phyloP scores from a whole-genome alignment of 257 asterid genomes.

The Solanum piurae region DNA sequence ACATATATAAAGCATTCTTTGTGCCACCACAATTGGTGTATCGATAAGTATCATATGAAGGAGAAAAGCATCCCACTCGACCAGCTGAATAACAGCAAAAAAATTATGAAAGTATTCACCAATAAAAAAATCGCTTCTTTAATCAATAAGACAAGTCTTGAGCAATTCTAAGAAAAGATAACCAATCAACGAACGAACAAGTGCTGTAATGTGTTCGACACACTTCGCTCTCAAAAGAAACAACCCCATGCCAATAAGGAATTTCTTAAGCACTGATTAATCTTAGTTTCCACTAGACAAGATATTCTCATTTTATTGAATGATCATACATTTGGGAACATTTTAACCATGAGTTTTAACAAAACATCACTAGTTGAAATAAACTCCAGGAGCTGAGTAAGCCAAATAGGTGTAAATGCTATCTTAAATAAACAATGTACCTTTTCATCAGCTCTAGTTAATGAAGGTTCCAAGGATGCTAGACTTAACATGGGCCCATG shows the following conservation, averaged over 20 bases:
- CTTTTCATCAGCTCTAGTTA: neutral
- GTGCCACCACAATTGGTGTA: neutral
- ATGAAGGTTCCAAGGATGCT: neutral
- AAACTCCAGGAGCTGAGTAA: neutral
- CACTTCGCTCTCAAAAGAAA: neutral
- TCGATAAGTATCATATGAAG: neutral
- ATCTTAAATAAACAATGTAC: neutral
- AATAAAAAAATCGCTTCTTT: neutral
- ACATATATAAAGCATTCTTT: neutral
- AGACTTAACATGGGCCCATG: neutral
- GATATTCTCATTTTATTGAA: neutral
- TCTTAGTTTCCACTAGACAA: neutral
- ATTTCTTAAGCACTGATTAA: neutral
- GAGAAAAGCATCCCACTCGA: neutral
- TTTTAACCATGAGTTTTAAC: neutral
- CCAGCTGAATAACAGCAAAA: neutral
- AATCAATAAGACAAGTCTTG: neutral
- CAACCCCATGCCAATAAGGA: neutral
- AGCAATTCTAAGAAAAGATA: neutral
- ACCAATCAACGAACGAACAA: neutral
- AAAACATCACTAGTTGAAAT: neutral
- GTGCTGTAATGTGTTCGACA: neutral
- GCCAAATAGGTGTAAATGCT: neutral
- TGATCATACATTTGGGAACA: neutral
- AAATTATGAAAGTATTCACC: neutral